Percentiles rank a stretch among this genome's conserved stretches.
Conservation (phyloP, 352 stramenopile genomes). For the Elongisporangium senticosum region DNA sequence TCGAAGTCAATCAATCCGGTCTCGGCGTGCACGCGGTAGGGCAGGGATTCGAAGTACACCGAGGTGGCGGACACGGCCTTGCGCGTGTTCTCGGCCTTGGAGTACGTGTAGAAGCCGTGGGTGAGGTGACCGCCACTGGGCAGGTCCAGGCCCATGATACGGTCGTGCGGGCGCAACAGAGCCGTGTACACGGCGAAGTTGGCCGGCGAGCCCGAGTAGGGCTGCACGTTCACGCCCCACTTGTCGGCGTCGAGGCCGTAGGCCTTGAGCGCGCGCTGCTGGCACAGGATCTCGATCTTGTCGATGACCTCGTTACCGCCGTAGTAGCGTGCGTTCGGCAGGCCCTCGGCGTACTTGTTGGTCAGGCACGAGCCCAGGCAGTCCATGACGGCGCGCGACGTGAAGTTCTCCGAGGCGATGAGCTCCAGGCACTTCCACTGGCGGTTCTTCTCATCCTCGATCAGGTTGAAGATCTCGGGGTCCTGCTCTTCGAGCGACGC, state of each 20-base stretch:
- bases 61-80: slow-evolving; percentile 99
- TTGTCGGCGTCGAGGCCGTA: slow-evolving; percentile 91
- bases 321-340: slow-evolving; percentile 95
- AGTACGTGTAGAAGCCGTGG: slow-evolving; percentile 98
- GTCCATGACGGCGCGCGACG: slow-evolving; percentile 97
- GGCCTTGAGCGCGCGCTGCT: slow-evolving; percentile 90
- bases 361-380: slow-evolving; percentile 97
- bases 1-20: slow-evolving; percentile 98
- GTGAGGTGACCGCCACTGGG: slow-evolving; percentile 98
- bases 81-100: slow-evolving; percentile 93
- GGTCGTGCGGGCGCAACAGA: slow-evolving; percentile 95
- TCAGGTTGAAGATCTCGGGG: slow-evolving; percentile 97
- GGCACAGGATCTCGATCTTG: slow-evolving; percentile 94
- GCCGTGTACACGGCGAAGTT: slow-evolving; percentile 99
- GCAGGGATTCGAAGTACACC: slow-evolving; percentile 99
- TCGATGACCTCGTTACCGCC: slow-evolving; percentile 98
- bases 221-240: slow-evolving; percentile 99
- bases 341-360: slow-evolving; percentile 99
- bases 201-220: slow-evolving; percentile 95
- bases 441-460: slow-evolving; percentile 98
- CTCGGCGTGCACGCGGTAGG: slow-evolving; percentile 93
- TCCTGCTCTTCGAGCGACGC: slow-evolving; percentile 92
- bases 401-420: slow-evolving; percentile 99
- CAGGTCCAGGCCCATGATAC: slow-evolving; percentile 99
- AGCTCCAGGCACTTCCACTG: slow-evolving; percentile 98